Evolutionary conservation across 2,329 filamentous ascomycete genomes (phyloP), one percentile per base, ranked within the genome.

Genomic region (Cadophora sp.): DNA sequence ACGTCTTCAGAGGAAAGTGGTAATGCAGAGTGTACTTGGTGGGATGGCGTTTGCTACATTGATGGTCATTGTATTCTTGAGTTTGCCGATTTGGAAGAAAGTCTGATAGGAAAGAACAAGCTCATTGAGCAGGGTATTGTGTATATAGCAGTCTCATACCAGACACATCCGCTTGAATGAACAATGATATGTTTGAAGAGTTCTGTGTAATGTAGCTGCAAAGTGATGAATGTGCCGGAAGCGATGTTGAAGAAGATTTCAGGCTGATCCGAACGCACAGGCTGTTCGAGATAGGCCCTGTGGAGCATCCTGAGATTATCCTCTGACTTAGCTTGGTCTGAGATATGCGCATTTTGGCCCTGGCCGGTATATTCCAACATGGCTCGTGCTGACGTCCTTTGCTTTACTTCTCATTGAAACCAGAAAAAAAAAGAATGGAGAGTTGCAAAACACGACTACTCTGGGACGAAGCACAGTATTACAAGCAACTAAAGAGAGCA

Each of bases 31-130:
- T 9, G 80, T 92, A 0, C 79, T 92, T 2, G 90, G 90, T 9
- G 89, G 89, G 3, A 90, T 91, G 88, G 90, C 87, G 1, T 87
- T 89, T n/a, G 86, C 85, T 11, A 83, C 91, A 29, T 87, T 93
- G 0, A 90, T 92, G 8, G 91, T 94, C 75, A 92, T 90, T 0
- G 82, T 94, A 6, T 84, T 83, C 67, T 77, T 84, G 31, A 81
- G 81, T 58, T 61, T 84, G 68, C 82, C 82, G 3, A 75, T 83
- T 11, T 83, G 82, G 82, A 77, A 73, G 64, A 75, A 82, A 34
- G 37, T 69, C 16, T 66, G 48, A 61, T 53, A 62, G 62, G 24
- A 64, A 48, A 40, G 31, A 43, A 31, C 12, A 50, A 26, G 40
- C 19, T 60, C n/a, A 19, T 16, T 26, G 16, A n/a, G 51, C 24